phyloP scores from a whole-genome alignment of 1,284 basidiomycete genomes.

The Microbotryum silenes-acaulis region DNA sequence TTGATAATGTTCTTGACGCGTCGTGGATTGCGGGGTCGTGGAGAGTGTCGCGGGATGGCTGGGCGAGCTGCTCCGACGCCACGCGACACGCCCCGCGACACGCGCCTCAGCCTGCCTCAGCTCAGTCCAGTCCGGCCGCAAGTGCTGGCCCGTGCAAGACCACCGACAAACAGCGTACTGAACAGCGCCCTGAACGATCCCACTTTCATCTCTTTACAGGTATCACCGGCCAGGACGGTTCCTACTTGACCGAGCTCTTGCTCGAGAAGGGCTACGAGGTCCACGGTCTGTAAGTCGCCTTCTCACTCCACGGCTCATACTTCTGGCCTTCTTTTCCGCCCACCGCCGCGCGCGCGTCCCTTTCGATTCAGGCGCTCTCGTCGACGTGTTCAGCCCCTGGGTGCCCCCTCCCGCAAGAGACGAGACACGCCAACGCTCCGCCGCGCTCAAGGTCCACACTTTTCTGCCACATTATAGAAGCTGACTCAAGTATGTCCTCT shows the following conservation, averaged over 20 bases:
- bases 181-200: too few relatives aligned
- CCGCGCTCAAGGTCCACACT: neutral
- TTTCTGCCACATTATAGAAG: too few relatives aligned
- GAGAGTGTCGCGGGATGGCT: neutral
- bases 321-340: too few relatives aligned
- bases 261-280: conserved; percentile 82
- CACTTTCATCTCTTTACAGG: conserved; percentile 46
- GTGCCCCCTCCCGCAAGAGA: neutral
- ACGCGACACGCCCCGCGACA: neutral
- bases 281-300: conserved; percentile 49
- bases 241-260: conserved; percentile 77
- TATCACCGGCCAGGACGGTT: conserved; percentile 86
- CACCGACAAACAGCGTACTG: neutral
- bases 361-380: neutral
- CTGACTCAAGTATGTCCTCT: neutral
- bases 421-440: neutral
- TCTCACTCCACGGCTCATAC: neutral
- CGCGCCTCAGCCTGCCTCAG: conserved; percentile 2
- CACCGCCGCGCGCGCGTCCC: neutral
- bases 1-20: conserved; percentile 12
- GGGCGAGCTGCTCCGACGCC: neutral
- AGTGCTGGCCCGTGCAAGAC: neutral
- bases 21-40: neutral
- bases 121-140: too few relatives aligned
- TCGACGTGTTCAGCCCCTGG: neutral